phyloP scores from a whole-genome alignment of 768 basidiomycete species.

The Mycena floridula region DNA sequence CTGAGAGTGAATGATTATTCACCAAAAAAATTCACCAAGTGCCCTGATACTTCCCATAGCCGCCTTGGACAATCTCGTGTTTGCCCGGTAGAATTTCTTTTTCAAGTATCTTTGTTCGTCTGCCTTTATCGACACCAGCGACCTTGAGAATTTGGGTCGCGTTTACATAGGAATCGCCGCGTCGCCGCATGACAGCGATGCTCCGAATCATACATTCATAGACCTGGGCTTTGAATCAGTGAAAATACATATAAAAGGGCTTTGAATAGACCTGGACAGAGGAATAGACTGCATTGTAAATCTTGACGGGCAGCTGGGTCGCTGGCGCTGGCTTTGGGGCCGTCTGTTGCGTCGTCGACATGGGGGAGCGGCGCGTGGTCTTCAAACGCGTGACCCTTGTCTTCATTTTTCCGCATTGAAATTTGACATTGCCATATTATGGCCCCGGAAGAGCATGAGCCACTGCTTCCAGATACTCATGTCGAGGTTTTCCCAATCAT shows the following conservation, averaged over 20 bases:
- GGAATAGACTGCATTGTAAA: conserved; percentile 91
- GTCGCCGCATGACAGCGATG: conserved; percentile 96
- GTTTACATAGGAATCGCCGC: conserved; percentile 93
- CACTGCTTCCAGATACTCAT: too few relatives aligned
- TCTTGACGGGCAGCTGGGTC: conserved; percentile 62
- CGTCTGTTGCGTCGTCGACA: not conserved
- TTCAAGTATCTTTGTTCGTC: conserved; percentile 93
- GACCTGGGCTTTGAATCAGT: conserved; percentile 52
- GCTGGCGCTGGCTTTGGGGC: not conserved
- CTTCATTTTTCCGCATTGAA: too few relatives aligned
- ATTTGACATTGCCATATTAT: too few relatives aligned
- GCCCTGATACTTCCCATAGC: conserved; percentile 98
- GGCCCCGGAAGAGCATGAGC: too few relatives aligned
- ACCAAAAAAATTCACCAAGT: conserved; percentile 63
- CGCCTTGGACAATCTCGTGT: conserved; percentile 98
- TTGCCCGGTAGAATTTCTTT: conserved; percentile 94
- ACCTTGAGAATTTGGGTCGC: conserved; percentile 99
- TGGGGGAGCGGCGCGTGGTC: not conserved
- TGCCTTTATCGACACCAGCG: conserved; percentile 95
- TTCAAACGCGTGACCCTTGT: too few relatives aligned
- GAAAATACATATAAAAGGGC: conserved; percentile 3
- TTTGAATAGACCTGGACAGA: conserved; percentile 64
- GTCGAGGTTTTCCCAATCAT: conserved; percentile 86
- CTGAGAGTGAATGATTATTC: not conserved
- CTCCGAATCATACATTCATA: conserved; percentile 98